Evolutionary conservation across 371 early-diverging fungal species (phyloP), one percentile per base, ranked within the genome.

Genomic region (Apophysomyces elegans): DNA sequence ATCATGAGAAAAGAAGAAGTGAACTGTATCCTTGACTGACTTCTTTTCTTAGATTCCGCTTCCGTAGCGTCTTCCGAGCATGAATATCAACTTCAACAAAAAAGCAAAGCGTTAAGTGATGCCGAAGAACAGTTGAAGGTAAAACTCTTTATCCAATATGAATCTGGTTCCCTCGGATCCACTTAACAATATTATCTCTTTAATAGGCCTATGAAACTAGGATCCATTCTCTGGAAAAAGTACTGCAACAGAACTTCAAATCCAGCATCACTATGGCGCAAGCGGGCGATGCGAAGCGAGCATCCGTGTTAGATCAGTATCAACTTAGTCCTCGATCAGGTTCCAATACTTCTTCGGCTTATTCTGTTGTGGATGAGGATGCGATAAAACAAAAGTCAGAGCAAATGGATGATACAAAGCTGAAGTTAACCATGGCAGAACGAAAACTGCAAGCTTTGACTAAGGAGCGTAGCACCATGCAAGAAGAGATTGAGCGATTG

Each of bases 161-260:
- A n/a, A 7, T 59, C n/a, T 37, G 38, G 0, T 41, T 37, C 13
- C 45, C 14, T 1, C 26, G 18, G 37, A 13, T 4, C 14, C 9
- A 39, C 47, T 43, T 46, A 56, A 54, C 21, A 58, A n/a, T 21
- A 37, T 58, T 44, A 44, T 12, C 26, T 13, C 3, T 26, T 26
- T 14, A 12, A 11, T 43, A 78, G 79, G 56, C 47, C 7, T 86
- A 86, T 39, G 84, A 84, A 63, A 47, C 77, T 6, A 66, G 84
- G 16, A 84, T 86, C 38, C 68, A 69, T 37, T 71, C 74, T 8
- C 66, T 86, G 8, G 86, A 86, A 62, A 73, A 74, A 18, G 68
- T 70, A 9, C 58, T 85, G 9, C 79, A 81, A 43, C 74, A 77
- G 54, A 75, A 74, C 61, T 76, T 68, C 36, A 65, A 75, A 26